A percentile compares a stretch with the other conserved stretches of the same genome.
Conservation (phyloP, 257 asterid species). For the Paraleonurus japonicus region DNA sequence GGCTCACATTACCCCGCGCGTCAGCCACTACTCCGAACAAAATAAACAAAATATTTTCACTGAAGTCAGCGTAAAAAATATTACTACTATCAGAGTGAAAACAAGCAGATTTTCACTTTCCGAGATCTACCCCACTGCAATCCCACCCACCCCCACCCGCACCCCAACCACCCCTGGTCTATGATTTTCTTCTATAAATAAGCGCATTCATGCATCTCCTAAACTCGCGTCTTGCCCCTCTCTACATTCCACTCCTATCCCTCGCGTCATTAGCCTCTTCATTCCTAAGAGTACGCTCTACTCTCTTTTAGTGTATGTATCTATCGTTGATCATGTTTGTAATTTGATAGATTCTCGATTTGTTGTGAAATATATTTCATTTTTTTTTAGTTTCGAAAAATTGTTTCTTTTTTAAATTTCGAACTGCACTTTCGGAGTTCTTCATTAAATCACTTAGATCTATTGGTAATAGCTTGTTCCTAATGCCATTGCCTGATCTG, state of each 20-base stretch:
- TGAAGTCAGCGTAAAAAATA: background rate
- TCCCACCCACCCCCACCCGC: background rate
- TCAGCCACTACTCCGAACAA: background rate
- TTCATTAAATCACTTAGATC: constrained; percentile 30
- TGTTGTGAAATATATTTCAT: background rate
- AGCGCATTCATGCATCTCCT: background rate
- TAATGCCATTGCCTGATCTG: constrained; percentile 17
- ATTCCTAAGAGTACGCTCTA: constrained; percentile 1
- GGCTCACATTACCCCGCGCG: background rate
- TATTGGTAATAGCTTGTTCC: constrained; percentile 22
- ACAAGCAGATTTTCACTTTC: background rate
- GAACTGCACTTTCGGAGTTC: background rate
- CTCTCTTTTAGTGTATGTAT: background rate
- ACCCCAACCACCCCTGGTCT: background rate
- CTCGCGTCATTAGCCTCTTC: background rate
- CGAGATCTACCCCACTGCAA: background rate
- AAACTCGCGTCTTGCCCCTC: constrained; percentile 2
- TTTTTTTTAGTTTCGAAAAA: background rate
- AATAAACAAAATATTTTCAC: background rate
- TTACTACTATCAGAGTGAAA: background rate
- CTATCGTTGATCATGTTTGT: background rate
- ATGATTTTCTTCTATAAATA: background rate
- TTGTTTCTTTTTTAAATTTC: background rate
- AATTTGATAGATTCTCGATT: background rate
- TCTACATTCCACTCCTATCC: background rate